Conservation (phyloP, 2,329 filamentous ascomycete genomes). For the Fusarium sarcochroum region DNA sequence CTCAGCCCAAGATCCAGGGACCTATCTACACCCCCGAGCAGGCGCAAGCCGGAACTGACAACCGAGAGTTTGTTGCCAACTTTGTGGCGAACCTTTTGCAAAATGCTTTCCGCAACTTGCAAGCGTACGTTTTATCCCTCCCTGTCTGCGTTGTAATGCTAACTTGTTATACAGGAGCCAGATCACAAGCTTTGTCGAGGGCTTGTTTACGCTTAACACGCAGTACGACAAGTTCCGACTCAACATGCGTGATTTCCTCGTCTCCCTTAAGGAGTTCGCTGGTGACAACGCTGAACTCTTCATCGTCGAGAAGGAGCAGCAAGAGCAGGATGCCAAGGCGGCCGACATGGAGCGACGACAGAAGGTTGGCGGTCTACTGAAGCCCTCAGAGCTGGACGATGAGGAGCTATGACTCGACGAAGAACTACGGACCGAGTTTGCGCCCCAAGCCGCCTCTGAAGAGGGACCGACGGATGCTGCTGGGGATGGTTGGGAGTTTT, state of each 20-base stretch:
- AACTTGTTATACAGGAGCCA: slow-evolving; percentile 73
- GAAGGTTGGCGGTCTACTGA: slow-evolving; percentile 95
- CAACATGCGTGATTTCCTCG: slow-evolving; percentile 95
- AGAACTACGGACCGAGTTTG: slow-evolving; percentile 75
- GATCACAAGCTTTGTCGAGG: slow-evolving; percentile 91
- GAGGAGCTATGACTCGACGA: slow-evolving; percentile 88
- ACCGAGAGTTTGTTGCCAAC: slow-evolving; percentile 90
- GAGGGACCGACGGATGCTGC: slow-evolving; percentile 46
- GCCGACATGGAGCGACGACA: slow-evolving; percentile 92
- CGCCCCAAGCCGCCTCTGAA: slow-evolving; percentile 54
- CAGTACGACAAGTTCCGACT: slow-evolving; percentile 96
- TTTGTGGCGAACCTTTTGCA: slow-evolving; percentile 89
- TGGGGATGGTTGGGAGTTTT: slow-evolving; percentile 75
- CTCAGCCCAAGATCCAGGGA: slow-evolving; percentile 87
- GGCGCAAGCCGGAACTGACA: slow-evolving; percentile 84
- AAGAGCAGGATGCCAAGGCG: slow-evolving; percentile 85
- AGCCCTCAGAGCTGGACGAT: slow-evolving; percentile 96
- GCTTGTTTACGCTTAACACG: slow-evolving; percentile 88
- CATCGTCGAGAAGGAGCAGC: slow-evolving; percentile 94
- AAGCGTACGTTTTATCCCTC: slow-evolving; percentile 73
- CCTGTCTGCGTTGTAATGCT: slow-evolving; percentile 46
- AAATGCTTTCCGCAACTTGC: slow-evolving; percentile 93
- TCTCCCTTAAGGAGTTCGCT: slow-evolving; percentile 96
- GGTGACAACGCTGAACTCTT: slow-evolving; percentile 96
- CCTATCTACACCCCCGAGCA: slow-evolving; percentile 91